Conservation (phyloP, 768 basidiomycete genomes). For the Podaxis sp. region DNA sequence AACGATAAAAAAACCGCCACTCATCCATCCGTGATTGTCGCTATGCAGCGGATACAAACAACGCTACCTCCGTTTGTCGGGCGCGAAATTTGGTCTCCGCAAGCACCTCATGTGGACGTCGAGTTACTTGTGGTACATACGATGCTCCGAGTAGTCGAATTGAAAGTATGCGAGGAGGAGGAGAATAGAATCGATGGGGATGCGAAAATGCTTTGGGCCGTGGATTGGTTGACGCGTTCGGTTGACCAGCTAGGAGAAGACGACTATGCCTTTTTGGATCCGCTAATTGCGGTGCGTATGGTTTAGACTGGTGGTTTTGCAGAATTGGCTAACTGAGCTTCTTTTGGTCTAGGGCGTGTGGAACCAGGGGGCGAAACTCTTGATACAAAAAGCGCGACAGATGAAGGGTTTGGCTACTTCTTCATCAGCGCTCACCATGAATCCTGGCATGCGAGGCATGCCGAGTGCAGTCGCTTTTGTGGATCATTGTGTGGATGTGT, state of each 20-base stretch:
- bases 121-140: conserved; percentile 50
- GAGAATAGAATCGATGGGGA: conserved; percentile 6
- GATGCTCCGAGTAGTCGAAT: conserved; percentile 47
- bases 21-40: conserved; percentile 42
- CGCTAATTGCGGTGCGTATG: conserved; percentile 48
- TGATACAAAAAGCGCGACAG: conserved; percentile 59
- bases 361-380: conserved; percentile 39
- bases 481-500: conserved; percentile 11
- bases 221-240: conserved; percentile 41
- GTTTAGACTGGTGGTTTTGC: neutral
- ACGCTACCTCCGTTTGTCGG: conserved; percentile 38
- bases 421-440: neutral
- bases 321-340: neutral
- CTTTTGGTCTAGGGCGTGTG: conserved; percentile 6
- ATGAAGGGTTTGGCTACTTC: conserved; percentile 34
- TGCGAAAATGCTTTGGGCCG: conserved; percentile 40
- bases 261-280: conserved; percentile 56
- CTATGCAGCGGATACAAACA: conserved; percentile 44
- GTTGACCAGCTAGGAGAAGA: conserved; percentile 46
- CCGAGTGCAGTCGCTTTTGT: conserved; percentile 8
- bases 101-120: conserved; percentile 36
- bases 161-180: conserved; percentile 25
- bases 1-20: conserved; percentile 30
- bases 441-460: conserved; percentile 2
- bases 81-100: conserved; percentile 30